A percentile compares a stretch with the other conserved stretches of the same genome.
Evolutionary conservation across 768 basidiomycete genomes (phyloP).

Genomic region (Lenzites betulinus): DNA sequence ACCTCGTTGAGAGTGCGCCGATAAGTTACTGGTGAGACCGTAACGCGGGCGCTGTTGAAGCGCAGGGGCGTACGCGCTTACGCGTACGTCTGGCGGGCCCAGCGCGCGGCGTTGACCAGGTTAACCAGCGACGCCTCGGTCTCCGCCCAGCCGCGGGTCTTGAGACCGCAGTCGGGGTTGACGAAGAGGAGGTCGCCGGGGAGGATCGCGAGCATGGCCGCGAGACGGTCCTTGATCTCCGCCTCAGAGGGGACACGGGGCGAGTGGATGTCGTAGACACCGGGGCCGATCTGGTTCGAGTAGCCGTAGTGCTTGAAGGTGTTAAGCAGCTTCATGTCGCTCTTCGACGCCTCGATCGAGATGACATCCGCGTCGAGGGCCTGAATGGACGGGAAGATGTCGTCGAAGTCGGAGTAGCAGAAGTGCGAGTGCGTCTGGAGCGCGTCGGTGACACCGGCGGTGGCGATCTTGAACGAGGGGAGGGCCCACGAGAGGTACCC

Average conservation of each 20-base stretch:
- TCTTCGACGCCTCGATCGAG: constrained; percentile 98
- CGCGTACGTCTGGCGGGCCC: constrained; percentile 85
- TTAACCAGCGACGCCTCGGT: constrained; percentile 88
- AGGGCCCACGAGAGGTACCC: constrained; percentile 97
- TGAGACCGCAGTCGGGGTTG: constrained; percentile 98
- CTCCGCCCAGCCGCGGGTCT: constrained; percentile 99
- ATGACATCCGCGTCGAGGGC: constrained; percentile 98
- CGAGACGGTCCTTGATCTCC: constrained; percentile 93
- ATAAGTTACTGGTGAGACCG: constrained; percentile 54
- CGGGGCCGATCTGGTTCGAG: constrained; percentile 96
- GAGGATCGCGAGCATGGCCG: constrained; percentile 80
- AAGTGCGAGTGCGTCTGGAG: constrained; percentile 99
- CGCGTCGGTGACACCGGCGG: constrained; percentile 90
- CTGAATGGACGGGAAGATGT: constrained; percentile 97
- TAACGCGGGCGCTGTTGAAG: constrained; percentile 90
- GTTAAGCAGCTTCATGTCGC: constrained; percentile 94
- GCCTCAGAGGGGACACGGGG: constrained; percentile 93
- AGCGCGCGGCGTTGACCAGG: constrained; percentile 89
- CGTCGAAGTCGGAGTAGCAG: constrained; percentile 98
- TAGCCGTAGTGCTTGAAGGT: constrained; percentile 96
- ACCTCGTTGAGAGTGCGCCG: constrained; percentile 32
- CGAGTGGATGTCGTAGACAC: constrained; percentile 99
- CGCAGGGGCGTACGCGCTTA: constrained; percentile 57
- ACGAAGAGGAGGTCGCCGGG: constrained; percentile 82
- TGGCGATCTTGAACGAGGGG: constrained; percentile 97